Conservation (phyloP, 805 yeast species). For the Cyberlindnera saturnus region DNA sequence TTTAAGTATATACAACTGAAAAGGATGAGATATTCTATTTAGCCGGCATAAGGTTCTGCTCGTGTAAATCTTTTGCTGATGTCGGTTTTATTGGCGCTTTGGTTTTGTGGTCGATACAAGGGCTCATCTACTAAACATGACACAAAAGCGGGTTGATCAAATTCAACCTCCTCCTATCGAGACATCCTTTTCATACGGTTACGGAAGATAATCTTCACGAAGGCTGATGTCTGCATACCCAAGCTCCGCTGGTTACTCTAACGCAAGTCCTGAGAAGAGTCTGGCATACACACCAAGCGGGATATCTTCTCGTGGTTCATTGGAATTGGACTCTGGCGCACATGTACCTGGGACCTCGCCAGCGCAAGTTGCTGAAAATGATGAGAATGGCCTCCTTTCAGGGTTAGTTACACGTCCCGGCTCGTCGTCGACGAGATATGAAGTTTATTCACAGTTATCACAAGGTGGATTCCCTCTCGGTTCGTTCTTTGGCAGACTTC, state of each 20-base stretch:
- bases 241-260: neutral
- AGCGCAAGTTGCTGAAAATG: neutral
- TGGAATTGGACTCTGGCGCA: neutral
- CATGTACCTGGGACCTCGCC: neutral
- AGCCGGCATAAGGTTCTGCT: too few species aligned
- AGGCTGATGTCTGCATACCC: neutral
- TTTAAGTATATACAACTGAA: neutral
- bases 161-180: too few species aligned
- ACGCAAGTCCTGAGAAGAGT: neutral
- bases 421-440: conserved; percentile 8
- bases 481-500: conserved; percentile 22
- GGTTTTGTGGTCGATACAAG: too few species aligned
- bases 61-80: too few species aligned
- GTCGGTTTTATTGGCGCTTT: too few species aligned
- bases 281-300: conserved; percentile 8
- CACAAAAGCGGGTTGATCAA: too few species aligned
- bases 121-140: too few species aligned
- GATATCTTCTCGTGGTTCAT: conserved; percentile 10
- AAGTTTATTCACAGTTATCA: conserved; percentile 8
- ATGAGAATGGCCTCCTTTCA: conserved; percentile 11
- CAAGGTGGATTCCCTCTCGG: conserved; percentile 16
- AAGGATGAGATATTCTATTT: neutral
- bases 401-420: conserved; percentile 15
- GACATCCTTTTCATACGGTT: too few species aligned
- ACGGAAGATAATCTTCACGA: too few species aligned